Percentiles rank a stretch among this genome's conserved stretches.
Conservation (phyloP, 352 stramenopile species). For the Pythium chondricola region DNA sequence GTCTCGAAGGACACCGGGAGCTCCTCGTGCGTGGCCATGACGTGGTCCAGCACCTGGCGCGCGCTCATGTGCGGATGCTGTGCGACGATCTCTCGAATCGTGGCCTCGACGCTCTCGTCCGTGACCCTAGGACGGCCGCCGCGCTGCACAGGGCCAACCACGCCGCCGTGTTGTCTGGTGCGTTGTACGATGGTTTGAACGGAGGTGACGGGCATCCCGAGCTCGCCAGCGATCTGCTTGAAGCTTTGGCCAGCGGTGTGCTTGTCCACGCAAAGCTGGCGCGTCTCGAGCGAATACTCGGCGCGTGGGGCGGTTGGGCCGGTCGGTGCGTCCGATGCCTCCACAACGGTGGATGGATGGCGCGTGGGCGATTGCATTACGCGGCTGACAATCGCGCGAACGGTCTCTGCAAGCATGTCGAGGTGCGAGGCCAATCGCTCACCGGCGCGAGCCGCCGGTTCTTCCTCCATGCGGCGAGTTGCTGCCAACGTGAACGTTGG, state of each 20-base stretch:
- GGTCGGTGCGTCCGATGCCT: background rate
- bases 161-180: conserved; percentile 24
- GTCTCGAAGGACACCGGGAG: conserved; percentile 34
- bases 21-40: conserved; percentile 10
- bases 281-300: conserved; percentile 24
- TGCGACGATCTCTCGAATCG: conserved; percentile 21
- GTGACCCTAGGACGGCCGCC: conserved; percentile 25
- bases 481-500: background rate
- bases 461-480: background rate
- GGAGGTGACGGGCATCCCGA: conserved; percentile 24
- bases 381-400: conserved; percentile 39
- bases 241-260: conserved; percentile 15
- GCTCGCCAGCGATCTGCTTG: conserved; percentile 23
- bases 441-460: background rate
- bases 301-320: background rate
- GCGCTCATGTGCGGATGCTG: conserved; percentile 17
- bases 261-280: conserved; percentile 18
- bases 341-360: background rate
- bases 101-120: conserved; percentile 22
- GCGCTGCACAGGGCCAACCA: conserved; percentile 15
- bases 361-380: conserved; percentile 11
- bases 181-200: conserved; percentile 32
- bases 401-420: conserved; percentile 56
- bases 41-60: conserved; percentile 21
- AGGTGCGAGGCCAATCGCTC: conserved; percentile 29